Evolutionary conservation across 768 basidiomycete species (phyloP), one percentile per base, ranked within the genome.

Genomic region (Agaricus subrufescens): DNA sequence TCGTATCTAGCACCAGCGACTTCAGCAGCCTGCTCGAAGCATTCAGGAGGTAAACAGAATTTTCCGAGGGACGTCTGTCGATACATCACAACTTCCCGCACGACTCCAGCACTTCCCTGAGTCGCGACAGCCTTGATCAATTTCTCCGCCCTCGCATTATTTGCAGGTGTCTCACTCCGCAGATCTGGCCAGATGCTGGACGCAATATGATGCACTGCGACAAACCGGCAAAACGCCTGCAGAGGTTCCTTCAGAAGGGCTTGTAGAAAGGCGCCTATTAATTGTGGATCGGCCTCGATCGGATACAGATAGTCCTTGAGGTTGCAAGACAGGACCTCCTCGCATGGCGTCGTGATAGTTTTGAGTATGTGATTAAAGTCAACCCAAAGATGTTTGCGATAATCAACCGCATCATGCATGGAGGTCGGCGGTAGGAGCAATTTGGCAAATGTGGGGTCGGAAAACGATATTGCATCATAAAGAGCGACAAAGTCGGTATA

Each of bases 401-500:
- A 97, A 72, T 98, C 95, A 25, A 74, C 54, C 0, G 91, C 76
- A 63, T 94, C 94, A 11, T 72, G 71, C 84, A 89, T 87, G 2
- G 91, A 78, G 9, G 86, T 75, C 0, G 94, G 88, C 0, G 89
- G 83, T 6, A 95, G 75, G 12, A 97, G 77, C 11, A 96, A 77
- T 2, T 79, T 75, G 11, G 81, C 84, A 64, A 98, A 98, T 1
- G 83, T 68, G 0, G 79, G 76, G 64, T 98, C 84, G 2, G 86
- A 82, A 68, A 95, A 95, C 7, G 95, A 98, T 61, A 94, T 85
- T 3, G 92, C 82, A 63, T 92, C 90, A 70, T 95, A 98, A n/a
- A 98, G 73, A 1, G 82, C 85, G 54, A 96, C 77, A 65, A 97
- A 87, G 69, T 97, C 94, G 12, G 88, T 89, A 72, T 94, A 98